Evolutionary conservation across 1,284 basidiomycete species (phyloP).

Genomic region (Melampsora larici-populina): DNA sequence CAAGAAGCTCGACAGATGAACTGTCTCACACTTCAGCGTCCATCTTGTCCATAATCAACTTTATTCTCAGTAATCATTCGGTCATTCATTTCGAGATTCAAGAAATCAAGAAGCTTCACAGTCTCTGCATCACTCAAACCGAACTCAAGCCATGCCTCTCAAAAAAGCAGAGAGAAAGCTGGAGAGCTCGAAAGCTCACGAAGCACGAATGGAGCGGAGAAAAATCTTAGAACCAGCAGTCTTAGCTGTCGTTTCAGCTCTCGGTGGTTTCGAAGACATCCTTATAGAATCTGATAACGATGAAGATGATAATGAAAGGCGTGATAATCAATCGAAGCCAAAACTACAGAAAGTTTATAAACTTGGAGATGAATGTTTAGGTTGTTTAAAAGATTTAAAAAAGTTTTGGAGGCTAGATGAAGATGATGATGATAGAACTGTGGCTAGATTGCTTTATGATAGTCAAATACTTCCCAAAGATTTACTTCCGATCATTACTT

Average conservation of each 20-base stretch:
- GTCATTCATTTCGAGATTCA: no score
- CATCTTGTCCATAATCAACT: no score
- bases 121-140: no score
- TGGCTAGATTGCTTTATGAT: conserved; percentile 83
- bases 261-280: conserved; percentile 49
- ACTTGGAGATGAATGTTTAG: conserved; percentile 49
- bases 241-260: conserved; percentile 44
- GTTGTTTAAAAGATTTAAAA: conserved; percentile 87
- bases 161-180: conserved; percentile 19
- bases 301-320: conserved; percentile 45
- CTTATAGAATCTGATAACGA: conserved; percentile 42
- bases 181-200: background rate
- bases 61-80: no score
- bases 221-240: conserved; percentile 30
- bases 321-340: conserved; percentile 47
- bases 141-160: background rate
- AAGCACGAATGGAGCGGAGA: conserved; percentile 18
- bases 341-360: background rate
- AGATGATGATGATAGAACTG: conserved; percentile 86
- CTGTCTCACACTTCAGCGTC: no score
- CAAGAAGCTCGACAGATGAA: no score
- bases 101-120: no score
- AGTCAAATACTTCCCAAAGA: conserved; percentile 77
- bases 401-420: conserved; percentile 92
- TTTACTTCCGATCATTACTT: conserved; percentile 75